Conservation (phyloP, 805 yeast genomes). For the Wickerhamomyces canadensis region DNA sequence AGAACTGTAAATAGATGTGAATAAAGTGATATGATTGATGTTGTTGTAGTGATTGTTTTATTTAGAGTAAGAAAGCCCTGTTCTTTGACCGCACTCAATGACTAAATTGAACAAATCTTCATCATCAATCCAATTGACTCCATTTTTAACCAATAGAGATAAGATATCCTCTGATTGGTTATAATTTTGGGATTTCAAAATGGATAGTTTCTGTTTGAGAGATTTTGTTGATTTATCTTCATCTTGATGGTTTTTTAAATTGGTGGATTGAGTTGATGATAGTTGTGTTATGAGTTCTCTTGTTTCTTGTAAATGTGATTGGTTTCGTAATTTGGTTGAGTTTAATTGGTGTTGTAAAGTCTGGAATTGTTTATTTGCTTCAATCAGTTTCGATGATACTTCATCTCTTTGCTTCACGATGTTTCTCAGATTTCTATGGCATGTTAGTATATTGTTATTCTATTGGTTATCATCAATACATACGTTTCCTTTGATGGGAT, state of each 20-base stretch:
- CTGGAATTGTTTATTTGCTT: constrained; percentile 1
- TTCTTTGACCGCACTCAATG: constrained; percentile 6
- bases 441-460: background rate
- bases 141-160: constrained; percentile 25
- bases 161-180: constrained; percentile 10
- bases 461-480: background rate
- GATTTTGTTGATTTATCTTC: background rate
- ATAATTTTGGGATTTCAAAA: no score
- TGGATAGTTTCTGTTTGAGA: background rate
- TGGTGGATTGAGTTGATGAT: background rate
- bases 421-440: background rate
- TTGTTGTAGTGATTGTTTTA: background rate
- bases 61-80: no score
- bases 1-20: no score
- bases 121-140: constrained; percentile 19
- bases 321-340: background rate
- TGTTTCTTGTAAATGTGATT: background rate
- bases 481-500: constrained; percentile 1
- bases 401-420: background rate
- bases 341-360: background rate
- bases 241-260: background rate
- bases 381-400: constrained; percentile 1
- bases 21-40: no score
- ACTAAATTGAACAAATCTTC: constrained; percentile 19
- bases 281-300: background rate